Conservation (phyloP, 257 asterid genomes). For the Nicotiana sylvestris region DNA sequence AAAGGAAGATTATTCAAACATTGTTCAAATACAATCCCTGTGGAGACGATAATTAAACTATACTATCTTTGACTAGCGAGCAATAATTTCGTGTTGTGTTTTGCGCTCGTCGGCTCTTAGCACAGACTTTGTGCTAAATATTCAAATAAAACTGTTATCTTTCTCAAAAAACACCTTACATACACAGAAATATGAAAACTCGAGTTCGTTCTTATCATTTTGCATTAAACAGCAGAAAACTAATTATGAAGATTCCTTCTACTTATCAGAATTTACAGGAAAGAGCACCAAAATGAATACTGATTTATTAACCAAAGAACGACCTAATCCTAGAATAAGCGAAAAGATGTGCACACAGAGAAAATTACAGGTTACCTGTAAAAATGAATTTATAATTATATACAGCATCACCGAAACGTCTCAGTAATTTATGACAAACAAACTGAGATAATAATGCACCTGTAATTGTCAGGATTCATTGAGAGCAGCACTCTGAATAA, state of each 20-base stretch:
- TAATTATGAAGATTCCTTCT: neutral
- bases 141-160: too few species aligned
- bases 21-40: too few species aligned
- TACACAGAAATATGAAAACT: neutral
- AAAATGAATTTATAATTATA: neutral
- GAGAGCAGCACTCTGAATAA: constrained; percentile 69
- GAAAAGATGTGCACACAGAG: neutral
- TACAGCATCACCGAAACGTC: neutral
- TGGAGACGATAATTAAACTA: too few species aligned
- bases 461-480: constrained; percentile 92
- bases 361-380: neutral
- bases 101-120: too few species aligned
- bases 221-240: neutral
- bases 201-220: neutral
- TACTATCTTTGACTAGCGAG: too few species aligned
- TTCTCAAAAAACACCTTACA: too few species aligned
- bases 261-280: neutral
- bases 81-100: too few species aligned
- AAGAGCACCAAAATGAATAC: neutral
- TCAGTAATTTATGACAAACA: neutral
- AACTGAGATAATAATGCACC: constrained; percentile 34
- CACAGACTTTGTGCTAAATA: too few species aligned
- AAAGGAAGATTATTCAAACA: too few species aligned
- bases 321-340: neutral
- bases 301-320: neutral